A percentile compares a stretch with the other conserved stretches of the same genome.
Evolutionary conservation across 2,329 filamentous ascomycete genomes (phyloP).

Genomic region (Lachnum nothofagi): DNA sequence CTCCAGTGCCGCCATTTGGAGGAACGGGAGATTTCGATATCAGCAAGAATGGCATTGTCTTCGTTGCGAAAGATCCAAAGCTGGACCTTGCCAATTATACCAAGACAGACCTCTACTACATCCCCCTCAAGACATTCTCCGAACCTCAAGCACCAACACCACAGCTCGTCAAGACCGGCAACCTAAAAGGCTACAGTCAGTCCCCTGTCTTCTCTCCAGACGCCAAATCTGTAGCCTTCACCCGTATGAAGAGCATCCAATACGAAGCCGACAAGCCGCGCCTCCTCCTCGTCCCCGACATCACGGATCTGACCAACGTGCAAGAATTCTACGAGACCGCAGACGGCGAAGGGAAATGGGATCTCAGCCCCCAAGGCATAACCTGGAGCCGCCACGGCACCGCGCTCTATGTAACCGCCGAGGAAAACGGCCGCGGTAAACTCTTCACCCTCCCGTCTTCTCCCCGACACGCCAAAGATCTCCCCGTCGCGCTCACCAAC

Average conservation of each 20-base stretch:
- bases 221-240: slow-evolving; percentile 67
- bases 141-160: slow-evolving; percentile 47
- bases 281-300: slow-evolving; percentile 59
- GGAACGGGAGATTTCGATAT: slow-evolving; percentile 78
- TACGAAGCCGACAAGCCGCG: slow-evolving; percentile 79
- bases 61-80: slow-evolving; percentile 55
- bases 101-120: slow-evolving; percentile 74
- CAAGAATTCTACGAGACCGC: slow-evolving; percentile 58
- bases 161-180: slow-evolving; percentile 51
- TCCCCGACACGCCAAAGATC: slow-evolving; percentile 43
- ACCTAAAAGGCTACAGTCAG: slow-evolving; percentile 58
- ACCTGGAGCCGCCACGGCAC: slow-evolving; percentile 55
- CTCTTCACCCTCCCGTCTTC: slow-evolving; percentile 59
- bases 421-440: slow-evolving; percentile 59
- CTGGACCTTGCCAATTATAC: slow-evolving; percentile 70
- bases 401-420: slow-evolving; percentile 67
- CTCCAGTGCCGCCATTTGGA: slow-evolving; percentile 72
- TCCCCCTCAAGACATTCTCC: slow-evolving; percentile 58
- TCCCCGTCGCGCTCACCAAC: slow-evolving; percentile 46
- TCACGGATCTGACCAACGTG: slow-evolving; percentile 52
- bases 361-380: slow-evolving; percentile 51
- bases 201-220: slow-evolving; percentile 69
- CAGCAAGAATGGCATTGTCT: slow-evolving; percentile 58
- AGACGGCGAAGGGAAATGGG: slow-evolving; percentile 61
- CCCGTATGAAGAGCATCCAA: slow-evolving; percentile 68